Evolutionary conservation across 192 early-diverging fungal genomes (phyloP), one percentile per base, ranked within the genome.

Genomic region (Entomortierella chlamydospora): DNA sequence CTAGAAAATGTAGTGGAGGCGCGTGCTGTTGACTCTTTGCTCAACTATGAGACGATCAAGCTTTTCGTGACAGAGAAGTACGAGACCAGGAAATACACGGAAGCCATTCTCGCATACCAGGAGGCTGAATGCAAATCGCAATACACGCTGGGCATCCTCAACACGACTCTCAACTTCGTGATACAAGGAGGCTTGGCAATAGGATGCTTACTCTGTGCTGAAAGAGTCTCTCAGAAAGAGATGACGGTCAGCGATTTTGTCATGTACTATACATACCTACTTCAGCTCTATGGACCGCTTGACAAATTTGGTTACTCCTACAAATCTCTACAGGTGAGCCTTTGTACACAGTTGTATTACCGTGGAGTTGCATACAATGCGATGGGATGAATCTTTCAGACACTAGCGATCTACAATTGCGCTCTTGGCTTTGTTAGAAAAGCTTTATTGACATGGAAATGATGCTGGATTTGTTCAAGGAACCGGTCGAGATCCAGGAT

Each of bases 41-140:
- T 99, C 47, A 99, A 99, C 72, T 97, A 94, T 73, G 98, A 99
- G 81, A 92, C 96, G 20, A 97, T 99, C 68, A 98, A 99, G 65
- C 81, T 87, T 58, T 74, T 73, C 68, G 93, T 52, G 10, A 73
- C 68, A 2, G 68, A 68, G 22, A 42, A 69, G 13, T 74, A 73
- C 57, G 79, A 70, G 12, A 83, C 89, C 45, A 74, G 86, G 22
- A 86, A 92, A 63, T 97, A 92, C 69, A 73, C 86, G 1, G 84
- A 92, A 30, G 89, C 93, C 0, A 89, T 97, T 57, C 82, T 80
- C 6, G 83, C 84, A 18, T 97, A 90, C 79, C 93, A 96, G 83
- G 72, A 58, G 10, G 96, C 95, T 20, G 94, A 95, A 49, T 92
- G 85, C 73, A 89, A 91, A 59, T 90, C 87, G 50, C 89, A 84